These are phyloP conservation scores for Fallopia convolvulus DNA, from an alignment of 148 eudicot genomes.

Conservation along the genomic window DNA sequence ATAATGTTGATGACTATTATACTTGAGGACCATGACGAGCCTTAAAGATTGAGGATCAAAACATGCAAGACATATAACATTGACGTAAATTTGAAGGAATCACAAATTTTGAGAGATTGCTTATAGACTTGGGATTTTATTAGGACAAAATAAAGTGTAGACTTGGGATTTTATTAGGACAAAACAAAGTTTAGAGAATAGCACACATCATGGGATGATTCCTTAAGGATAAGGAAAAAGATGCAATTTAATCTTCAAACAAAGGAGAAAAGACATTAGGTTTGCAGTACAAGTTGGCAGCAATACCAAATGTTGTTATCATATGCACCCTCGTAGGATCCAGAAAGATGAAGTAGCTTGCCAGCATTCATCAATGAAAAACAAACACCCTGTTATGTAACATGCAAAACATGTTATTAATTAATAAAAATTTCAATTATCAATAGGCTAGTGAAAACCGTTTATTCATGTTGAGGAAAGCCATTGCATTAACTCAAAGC, in stretches of 20 bases:
- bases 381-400: conserved; percentile 51
- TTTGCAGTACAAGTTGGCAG: conserved; percentile 10
- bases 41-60: neutral
- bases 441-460: neutral
- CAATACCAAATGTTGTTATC: conserved; percentile 42
- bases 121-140: too few species aligned
- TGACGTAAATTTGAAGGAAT: neutral
- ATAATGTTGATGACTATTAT: neutral
- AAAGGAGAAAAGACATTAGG: neutral
- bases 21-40: neutral
- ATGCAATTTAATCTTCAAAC: neutral
- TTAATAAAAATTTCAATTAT: neutral
- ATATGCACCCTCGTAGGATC: conserved; percentile 20
- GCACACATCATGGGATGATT: neutral
- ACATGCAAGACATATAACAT: conserved; percentile 3
- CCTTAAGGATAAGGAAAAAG: neutral
- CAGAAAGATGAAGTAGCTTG: conserved; percentile 27
- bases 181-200: neutral
- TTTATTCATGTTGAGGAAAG: neutral
- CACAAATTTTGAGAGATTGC: too few species aligned
- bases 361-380: conserved; percentile 56
- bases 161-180: neutral
- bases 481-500: neutral
- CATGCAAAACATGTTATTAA: neutral
- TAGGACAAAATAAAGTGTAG: neutral